Evolutionary conservation across 2,329 filamentous ascomycete genomes (phyloP).

Genomic region (Cephalotrichum gorgonifer): DNA sequence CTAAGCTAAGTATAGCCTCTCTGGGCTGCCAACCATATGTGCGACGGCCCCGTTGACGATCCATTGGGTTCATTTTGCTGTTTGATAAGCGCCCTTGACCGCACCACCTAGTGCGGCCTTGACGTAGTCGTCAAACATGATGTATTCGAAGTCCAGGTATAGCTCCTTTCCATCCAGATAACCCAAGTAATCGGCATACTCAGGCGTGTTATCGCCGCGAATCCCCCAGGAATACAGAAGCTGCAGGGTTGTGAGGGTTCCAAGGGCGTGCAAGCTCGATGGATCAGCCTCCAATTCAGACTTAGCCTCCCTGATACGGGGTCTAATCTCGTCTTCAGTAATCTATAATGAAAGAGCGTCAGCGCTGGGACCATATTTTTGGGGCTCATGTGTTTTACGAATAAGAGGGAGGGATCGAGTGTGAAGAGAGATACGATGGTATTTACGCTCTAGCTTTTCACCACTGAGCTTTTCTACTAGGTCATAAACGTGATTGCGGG

Average conservation of each 20-base stretch:
- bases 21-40: no score
- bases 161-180: conserved; percentile 41
- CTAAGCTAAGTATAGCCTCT: no score
- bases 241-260: conserved; percentile 12
- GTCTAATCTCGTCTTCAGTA: background rate
- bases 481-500: conserved; percentile 33
- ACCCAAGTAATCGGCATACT: conserved; percentile 42
- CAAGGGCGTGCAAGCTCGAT: background rate
- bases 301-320: no score
- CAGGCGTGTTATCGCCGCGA: conserved; percentile 41
- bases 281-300: no score
- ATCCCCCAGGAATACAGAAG: conserved; percentile 35
- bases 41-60: no score
- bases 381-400: background rate
- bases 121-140: background rate
- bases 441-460: conserved; percentile 27
- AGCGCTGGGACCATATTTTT: background rate
- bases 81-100: no score
- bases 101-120: no score
- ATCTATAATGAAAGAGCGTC: background rate
- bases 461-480: conserved; percentile 35
- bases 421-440: background rate
- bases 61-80: no score
- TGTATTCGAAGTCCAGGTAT: conserved; percentile 36
- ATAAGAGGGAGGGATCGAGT: background rate